Conservation (phyloP, 2,329 filamentous ascomycete species). For the Penicillium rolfsii region DNA sequence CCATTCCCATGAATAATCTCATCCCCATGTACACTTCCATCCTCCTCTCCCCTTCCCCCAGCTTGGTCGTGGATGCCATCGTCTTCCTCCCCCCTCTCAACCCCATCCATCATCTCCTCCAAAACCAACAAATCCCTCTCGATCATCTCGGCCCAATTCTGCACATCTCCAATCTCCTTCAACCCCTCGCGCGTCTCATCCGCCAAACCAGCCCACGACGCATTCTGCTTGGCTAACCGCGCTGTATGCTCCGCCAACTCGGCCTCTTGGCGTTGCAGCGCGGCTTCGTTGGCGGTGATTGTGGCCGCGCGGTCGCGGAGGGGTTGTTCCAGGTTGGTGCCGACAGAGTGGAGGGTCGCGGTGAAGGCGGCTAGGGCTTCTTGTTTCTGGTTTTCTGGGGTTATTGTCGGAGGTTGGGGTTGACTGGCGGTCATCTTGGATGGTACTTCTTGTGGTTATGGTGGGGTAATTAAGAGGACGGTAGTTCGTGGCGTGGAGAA, state of each 20-base stretch:
- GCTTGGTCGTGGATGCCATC: slow-evolving; percentile 7
- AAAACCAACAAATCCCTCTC: slow-evolving; percentile 52
- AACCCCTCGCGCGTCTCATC: slow-evolving; percentile 59
- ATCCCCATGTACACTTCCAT: slow-evolving; percentile 6
- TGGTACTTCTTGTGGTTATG: not conserved
- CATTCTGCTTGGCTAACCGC: slow-evolving; percentile 56
- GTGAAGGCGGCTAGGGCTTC: slow-evolving; percentile 51
- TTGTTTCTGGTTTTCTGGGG: slow-evolving; percentile 36
- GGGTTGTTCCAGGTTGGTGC: slow-evolving; percentile 55
- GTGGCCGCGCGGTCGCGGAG: slow-evolving; percentile 58
- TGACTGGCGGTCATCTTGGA: not conserved
- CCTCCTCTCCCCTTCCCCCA: slow-evolving; percentile 15
- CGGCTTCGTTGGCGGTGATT: slow-evolving; percentile 59
- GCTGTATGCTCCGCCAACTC: slow-evolving; percentile 56
- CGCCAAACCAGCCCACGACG: slow-evolving; percentile 57
- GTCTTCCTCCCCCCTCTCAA: slow-evolving; percentile 37
- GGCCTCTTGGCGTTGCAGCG: slow-evolving; percentile 60
- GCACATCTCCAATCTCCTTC: slow-evolving; percentile 66
- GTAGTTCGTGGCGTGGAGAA: not conserved
- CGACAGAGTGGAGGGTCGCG: slow-evolving; percentile 48
- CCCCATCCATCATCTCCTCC: slow-evolving; percentile 47
- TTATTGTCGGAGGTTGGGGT: slow-evolving; percentile 11
- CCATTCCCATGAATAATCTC: slow-evolving; percentile 8
- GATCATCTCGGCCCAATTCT: slow-evolving; percentile 68
- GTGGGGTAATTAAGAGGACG: not conserved